Base-by-base conservation (phyloP, 768 basidiomycete species). In the Lepiota venenata region DNA sequence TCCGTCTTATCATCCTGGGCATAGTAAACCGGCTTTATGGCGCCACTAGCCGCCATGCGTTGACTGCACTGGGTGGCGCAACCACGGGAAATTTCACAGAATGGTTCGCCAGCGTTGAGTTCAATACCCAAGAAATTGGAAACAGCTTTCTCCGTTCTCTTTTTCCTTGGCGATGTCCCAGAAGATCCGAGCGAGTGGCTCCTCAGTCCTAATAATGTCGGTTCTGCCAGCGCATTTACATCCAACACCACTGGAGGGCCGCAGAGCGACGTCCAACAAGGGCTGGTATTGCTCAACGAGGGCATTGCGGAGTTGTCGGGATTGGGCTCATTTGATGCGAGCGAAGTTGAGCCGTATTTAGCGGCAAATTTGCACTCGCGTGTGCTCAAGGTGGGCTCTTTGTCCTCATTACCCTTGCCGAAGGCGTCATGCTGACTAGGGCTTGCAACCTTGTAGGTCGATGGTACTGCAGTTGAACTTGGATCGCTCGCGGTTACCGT, bases 131-230 rank as follows among this genome's bases (percentile, higher is more conserved):
- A 60, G 78, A 73, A 55, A 58, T 78, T 32, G 72, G 71, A 2
- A 50, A 64, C 4, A 75, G 74, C 63, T 80, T n/a, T 76, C 60
- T 63, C 66, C n/a, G 66, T 81, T 22, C 61, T 74, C 16, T 56
- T 82, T 47, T 81, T 81, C 74, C 63, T 82, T 5, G 79, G 77
- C 1, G 56, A 55, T 3, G 71, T 73, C 14, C 73, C 73, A 12
- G 65, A 62, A 18, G 69, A 78, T 47, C 63, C 70, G 6, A 54
- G 56, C 9, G 57, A 72, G 14, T 80, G 78, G 77, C 64, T 60
- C 41, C 52, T 59, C 6, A 63, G 65, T 55, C 56, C 65, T 3
- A 62, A 66, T 50, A 73, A 72, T 56, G 74, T 78, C 37, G 80
- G 77, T n/a, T 64, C 72, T 1, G 72, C 76, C 61, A 63, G 68